Evolutionary conservation across 139 green algal genomes (phyloP).

Genomic region (Micromonas commoda): DNA sequence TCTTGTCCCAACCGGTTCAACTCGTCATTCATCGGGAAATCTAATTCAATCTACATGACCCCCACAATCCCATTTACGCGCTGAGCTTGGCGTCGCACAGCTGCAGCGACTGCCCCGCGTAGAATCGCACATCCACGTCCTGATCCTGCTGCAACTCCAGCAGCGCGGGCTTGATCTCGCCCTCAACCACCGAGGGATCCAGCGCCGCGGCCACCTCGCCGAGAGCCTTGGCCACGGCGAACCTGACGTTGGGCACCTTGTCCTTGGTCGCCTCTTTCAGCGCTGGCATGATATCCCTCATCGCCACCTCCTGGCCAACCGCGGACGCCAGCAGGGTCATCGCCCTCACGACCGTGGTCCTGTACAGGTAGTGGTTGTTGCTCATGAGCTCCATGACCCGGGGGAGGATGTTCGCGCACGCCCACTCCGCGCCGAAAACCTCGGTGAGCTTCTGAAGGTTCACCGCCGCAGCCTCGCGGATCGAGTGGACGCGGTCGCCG

Average conservation of each 20-base stretch:
- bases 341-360: constrained; percentile 82
- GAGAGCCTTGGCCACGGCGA: constrained; percentile 88
- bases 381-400: constrained; percentile 45
- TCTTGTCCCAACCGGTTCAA: too few relatives aligned
- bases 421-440: constrained; percentile 92
- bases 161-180: constrained; percentile 71
- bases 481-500: constrained; percentile 76
- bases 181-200: constrained; percentile 64
- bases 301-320: constrained; percentile 73
- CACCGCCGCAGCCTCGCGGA: constrained; percentile 83
- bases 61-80: not conserved
- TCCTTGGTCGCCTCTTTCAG: constrained; percentile 74
- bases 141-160: constrained; percentile 70
- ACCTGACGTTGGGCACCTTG: constrained; percentile 85
- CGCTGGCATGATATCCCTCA: constrained; percentile 75
- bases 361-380: constrained; percentile 90
- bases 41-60: not conserved
- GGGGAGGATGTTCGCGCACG: constrained; percentile 80
- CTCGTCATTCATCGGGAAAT: too few relatives aligned
- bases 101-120: constrained; percentile 36
- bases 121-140: constrained; percentile 92
- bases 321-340: constrained; percentile 70
- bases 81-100: not conserved
- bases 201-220: constrained; percentile 35
- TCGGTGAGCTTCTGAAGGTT: constrained; percentile 80